phyloP scores from a whole-genome alignment of 1,284 basidiomycete species.

The Trichosporon sp. region DNA sequence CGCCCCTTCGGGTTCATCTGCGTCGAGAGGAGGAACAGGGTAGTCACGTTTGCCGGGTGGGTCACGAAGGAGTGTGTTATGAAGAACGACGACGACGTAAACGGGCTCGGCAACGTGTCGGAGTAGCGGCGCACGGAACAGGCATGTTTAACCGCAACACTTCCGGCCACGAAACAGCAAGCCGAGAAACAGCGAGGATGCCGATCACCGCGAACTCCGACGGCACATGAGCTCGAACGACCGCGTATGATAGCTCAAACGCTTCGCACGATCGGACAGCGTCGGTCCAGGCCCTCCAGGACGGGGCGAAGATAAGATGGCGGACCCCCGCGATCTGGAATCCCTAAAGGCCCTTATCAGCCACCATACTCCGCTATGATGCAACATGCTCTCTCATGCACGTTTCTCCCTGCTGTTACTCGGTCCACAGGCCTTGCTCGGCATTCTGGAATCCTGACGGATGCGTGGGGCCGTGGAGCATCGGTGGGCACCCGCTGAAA shows the following conservation, averaged over 20 bases:
- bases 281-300: not conserved
- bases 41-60: not conserved
- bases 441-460: not conserved
- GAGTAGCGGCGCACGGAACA: no score
- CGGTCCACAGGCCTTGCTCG: not conserved
- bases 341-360: not conserved
- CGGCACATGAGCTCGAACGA: no score
- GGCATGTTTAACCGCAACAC: no score
- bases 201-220: no score
- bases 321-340: not conserved
- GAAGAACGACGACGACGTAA: not conserved
- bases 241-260: not conserved
- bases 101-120: no score
- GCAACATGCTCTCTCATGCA: not conserved
- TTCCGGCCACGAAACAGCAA: no score
- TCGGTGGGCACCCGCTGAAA: no score
- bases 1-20: not conserved
- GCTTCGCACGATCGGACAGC: not conserved
- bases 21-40: not conserved
- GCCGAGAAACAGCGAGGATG: no score
- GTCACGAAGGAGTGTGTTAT: not conserved
- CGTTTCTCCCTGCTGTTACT: not conserved
- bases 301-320: not conserved
- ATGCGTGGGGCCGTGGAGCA: not conserved
- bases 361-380: not conserved